A percentile compares a stretch with the other conserved stretches of the same genome.
Conservation (phyloP, 192 early-diverging fungal species). For the Cladochytrium replicatum region DNA sequence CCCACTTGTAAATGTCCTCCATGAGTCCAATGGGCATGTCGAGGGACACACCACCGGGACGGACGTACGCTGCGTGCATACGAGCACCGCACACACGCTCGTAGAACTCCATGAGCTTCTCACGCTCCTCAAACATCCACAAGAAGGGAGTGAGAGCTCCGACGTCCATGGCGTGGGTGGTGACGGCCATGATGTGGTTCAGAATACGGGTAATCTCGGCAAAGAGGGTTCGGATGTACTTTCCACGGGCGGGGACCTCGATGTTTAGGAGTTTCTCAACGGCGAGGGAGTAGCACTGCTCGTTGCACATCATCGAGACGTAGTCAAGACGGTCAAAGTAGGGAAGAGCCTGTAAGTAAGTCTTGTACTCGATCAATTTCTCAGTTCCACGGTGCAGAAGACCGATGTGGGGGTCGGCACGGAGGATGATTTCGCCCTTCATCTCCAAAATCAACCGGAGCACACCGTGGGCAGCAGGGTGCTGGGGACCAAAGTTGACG, state of each 20-base stretch:
- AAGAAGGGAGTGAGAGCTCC: slow-evolving; percentile 97
- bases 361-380: slow-evolving; percentile 99
- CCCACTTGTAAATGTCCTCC: slow-evolving; percentile 94
- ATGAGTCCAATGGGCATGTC: slow-evolving; percentile 89
- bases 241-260: slow-evolving; percentile 79
- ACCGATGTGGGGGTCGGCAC: slow-evolving; percentile 95
- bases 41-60: slow-evolving; percentile 88
- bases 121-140: slow-evolving; percentile 99
- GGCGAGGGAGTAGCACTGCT: slow-evolving; percentile 93
- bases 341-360: slow-evolving; percentile 92
- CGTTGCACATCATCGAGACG: slow-evolving; percentile 99
- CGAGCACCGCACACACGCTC: slow-evolving; percentile 97
- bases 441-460: slow-evolving; percentile 89
- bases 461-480: slow-evolving; percentile 97
- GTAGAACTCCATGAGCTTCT: slow-evolving; percentile 98
- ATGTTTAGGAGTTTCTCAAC: slow-evolving; percentile 98
- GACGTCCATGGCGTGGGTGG: slow-evolving; percentile 94
- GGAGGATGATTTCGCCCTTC: slow-evolving; percentile 80
- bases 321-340: slow-evolving; percentile 99
- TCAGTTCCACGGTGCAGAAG: slow-evolving; percentile 96
- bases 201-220: slow-evolving; percentile 94
- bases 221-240: slow-evolving; percentile 96
- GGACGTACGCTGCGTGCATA: slow-evolving; percentile 94
- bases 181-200: slow-evolving; percentile 98
- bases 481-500: slow-evolving; percentile 99